phyloP scores from a whole-genome alignment of 352 stramenopile genomes.

The Pilasporangium apinafurcum region DNA sequence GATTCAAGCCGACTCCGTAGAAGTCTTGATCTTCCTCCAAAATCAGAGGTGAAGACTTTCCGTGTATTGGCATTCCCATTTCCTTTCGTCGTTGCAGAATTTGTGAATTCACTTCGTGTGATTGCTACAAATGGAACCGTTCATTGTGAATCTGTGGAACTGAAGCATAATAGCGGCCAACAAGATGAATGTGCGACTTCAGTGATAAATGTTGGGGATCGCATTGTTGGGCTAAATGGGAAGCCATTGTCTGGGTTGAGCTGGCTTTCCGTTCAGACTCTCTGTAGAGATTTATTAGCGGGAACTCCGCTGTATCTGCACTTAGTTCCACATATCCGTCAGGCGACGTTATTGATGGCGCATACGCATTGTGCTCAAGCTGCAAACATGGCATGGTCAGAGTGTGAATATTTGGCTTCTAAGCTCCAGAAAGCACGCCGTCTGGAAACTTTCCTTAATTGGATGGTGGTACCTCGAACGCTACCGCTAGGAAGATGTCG shows the following conservation, averaged over 20 bases:
- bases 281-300: conserved; percentile 24
- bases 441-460: conserved; percentile 62
- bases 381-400: conserved; percentile 58
- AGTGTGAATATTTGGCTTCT: conserved; percentile 40
- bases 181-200: neutral
- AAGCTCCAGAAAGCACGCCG: conserved; percentile 36
- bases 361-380: conserved; percentile 54
- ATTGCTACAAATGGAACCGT: conserved; percentile 28
- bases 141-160: conserved; percentile 18
- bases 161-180: neutral
- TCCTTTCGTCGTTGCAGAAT: conserved; percentile 33
- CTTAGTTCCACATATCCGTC: conserved; percentile 18
- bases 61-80: conserved; percentile 22
- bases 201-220: conserved; percentile 35
- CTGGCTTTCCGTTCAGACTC: conserved; percentile 30
- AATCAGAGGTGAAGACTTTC: conserved; percentile 25
- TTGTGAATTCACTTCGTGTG: conserved; percentile 24
- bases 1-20: conserved; percentile 16
- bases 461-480: conserved; percentile 52
- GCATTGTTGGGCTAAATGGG: conserved; percentile 63
- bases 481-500: conserved; percentile 50
- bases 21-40: conserved; percentile 7
- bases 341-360: conserved; percentile 26
- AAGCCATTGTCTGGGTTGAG: conserved; percentile 28
- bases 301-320: conserved; percentile 41